Evolutionary conservation across 306 rosid species (phyloP).

Genomic region (Cicer arietinum): DNA sequence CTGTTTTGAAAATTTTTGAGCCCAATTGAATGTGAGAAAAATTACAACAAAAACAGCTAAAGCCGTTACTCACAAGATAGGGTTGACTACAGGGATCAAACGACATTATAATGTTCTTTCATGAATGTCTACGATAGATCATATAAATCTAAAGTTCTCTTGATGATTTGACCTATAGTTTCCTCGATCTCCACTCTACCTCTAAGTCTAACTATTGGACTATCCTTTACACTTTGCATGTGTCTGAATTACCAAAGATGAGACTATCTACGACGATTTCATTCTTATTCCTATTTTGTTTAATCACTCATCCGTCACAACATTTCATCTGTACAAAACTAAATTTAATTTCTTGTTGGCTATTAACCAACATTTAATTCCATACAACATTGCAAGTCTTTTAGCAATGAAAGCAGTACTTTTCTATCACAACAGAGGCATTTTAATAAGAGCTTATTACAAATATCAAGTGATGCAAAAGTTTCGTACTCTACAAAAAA

Average conservation of each 20-base stretch:
- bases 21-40: not conserved
- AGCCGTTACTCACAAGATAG: not conserved
- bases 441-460: not conserved
- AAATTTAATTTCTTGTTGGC: not conserved
- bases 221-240: not conserved
- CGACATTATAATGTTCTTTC: not conserved
- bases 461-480: conserved; percentile 5
- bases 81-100: not conserved
- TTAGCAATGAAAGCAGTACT: not conserved
- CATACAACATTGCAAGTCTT: not conserved
- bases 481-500: conserved; percentile 22
- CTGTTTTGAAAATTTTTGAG: not conserved
- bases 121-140: not conserved
- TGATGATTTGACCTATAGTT: not conserved
- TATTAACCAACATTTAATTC: not conserved
- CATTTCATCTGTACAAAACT: not conserved
- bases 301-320: not conserved
- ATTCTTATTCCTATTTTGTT: not conserved
- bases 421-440: not conserved
- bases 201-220: not conserved
- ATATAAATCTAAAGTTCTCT: not conserved
- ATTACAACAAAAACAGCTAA: not conserved
- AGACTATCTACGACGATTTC: not conserved
- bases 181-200: not conserved
- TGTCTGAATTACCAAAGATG: not conserved